phyloP scores from a whole-genome alignment of 23 red algal species.

The Agarophyton chilense region DNA sequence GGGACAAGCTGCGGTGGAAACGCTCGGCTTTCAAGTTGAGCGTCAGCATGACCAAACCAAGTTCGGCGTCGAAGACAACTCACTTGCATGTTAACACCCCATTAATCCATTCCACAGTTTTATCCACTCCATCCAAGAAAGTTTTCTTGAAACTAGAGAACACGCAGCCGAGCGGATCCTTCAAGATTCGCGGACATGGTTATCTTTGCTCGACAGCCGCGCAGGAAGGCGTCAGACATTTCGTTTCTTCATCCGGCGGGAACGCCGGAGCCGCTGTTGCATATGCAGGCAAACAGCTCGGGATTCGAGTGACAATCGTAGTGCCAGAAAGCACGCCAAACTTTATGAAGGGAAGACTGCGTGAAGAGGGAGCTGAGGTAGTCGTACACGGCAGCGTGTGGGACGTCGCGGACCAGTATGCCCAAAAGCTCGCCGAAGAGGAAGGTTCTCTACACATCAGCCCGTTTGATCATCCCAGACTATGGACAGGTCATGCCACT shows the following conservation, averaged over 20 bases:
- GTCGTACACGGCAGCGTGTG: slow-evolving; percentile 78
- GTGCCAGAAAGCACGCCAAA: slow-evolving; percentile 84
- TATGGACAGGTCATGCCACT: slow-evolving; percentile 80
- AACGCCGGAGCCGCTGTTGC: slow-evolving; percentile 90
- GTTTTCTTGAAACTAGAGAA: slow-evolving; percentile 87
- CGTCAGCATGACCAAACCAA: slow-evolving; percentile 5
- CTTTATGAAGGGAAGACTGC: slow-evolving; percentile 75
- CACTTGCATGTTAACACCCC: slow-evolving; percentile 70
- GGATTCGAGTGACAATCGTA: slow-evolving; percentile 64
- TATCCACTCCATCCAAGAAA: slow-evolving; percentile 27
- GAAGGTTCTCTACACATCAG: slow-evolving; percentile 56
- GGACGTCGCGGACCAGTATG: slow-evolving; percentile 78
- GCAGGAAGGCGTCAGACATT: slow-evolving; percentile 17
- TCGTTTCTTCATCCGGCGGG: slow-evolving; percentile 86
- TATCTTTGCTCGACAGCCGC: slow-evolving; percentile 51
- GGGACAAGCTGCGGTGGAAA: too few relatives aligned
- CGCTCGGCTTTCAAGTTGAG: too few relatives aligned
- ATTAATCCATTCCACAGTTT: slow-evolving; percentile 44
- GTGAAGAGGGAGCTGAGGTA: slow-evolving; percentile 69
- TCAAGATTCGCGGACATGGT: slow-evolving; percentile 89
- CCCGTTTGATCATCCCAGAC: slow-evolving; percentile 81
- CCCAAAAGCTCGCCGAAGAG: slow-evolving; percentile 42
- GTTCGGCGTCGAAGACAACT: neutral
- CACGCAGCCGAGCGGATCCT: slow-evolving; percentile 78
- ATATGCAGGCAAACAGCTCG: slow-evolving; percentile 47